Base-by-base conservation (phyloP, 1,284 basidiomycete species). In the Stereum hirsutum region DNA sequence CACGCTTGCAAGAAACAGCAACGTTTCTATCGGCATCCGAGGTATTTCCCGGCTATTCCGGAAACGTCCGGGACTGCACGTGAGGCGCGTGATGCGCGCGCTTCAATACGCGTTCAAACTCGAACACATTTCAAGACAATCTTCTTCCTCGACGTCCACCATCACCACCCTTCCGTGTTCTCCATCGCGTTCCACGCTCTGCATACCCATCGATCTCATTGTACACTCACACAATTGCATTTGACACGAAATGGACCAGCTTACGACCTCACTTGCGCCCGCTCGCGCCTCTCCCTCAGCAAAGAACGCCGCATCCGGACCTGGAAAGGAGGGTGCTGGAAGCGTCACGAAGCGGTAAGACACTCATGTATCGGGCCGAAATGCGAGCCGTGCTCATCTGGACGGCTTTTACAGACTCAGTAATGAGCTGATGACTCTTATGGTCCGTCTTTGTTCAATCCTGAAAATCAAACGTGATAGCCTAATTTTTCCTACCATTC, bases 361-460 rank as follows among this genome's bases (percentile, higher is more conserved):
- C 47, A 12, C 12, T n/a, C 12, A 37, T 19, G 21, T 32, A 11
- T 35, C 27, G 48, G 38, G 41, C 39, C 40, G 25, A 36, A 20
- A 31, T 43, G 26, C 17, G 19, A 15, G 2, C 26, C 32, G 23
- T 43, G 38, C 36, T 17, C 12, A 24, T 33, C 23, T 43, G 36
- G 38, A 15, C 12, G 21, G 4, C 6, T 32, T 39, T 21, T 43
- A 12, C 46, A 85, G 87, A 44, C 69, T 89, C 44, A 76, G 77
- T 52, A 89, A 71, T 57, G 86, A 89, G 63, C 74, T 89, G 15
- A 89, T 89, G 87, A 81, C 80, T 26, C 67, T 89, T 40, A 88
- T 89, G 86, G 86, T 86, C 49, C 52, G 80, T 57, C 20, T 23
- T 35, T 21, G 21, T 17, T 35, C 19, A 21, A 14, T 31, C 25